phyloP scores from a whole-genome alignment of 139 green algal species.

The Desmodesmus armatus region DNA sequence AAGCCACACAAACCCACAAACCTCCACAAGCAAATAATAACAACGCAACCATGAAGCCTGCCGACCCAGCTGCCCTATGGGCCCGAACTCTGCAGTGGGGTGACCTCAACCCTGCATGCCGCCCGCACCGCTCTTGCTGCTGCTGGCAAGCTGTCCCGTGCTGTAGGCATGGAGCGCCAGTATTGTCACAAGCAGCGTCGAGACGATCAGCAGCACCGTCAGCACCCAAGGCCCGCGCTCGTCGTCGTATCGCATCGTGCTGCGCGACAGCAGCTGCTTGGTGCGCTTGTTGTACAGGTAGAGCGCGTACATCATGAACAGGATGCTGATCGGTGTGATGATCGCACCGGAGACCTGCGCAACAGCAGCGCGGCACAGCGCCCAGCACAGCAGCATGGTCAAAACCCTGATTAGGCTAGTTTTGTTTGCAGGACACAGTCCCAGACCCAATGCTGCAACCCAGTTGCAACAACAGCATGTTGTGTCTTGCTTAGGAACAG shows the following conservation, averaged over 20 bases:
- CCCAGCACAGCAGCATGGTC: not conserved
- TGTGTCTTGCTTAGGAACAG: not conserved
- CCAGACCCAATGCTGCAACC: not conserved
- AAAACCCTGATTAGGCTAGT: not conserved
- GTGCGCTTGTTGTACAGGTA: slow-evolving; percentile 78
- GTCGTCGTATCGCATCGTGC: slow-evolving; percentile 80
- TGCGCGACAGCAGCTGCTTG: slow-evolving; percentile 61
- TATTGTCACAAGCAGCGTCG: not conserved
- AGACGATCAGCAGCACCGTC: slow-evolving; percentile 64
- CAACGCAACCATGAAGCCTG: no score
- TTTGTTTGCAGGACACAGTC: not conserved
- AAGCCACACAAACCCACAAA: no score
- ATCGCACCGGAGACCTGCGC: slow-evolving; percentile 78
- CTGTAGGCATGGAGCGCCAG: not conserved
- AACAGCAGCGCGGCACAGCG: not conserved
- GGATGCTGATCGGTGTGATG: slow-evolving; percentile 77
- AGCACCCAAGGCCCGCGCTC: slow-evolving; percentile 78
- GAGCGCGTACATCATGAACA: slow-evolving; percentile 85
- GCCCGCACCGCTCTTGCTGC: no score
- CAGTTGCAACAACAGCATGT: not conserved
- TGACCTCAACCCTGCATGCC: no score
- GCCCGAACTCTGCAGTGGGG: no score
- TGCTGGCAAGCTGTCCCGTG: no score
- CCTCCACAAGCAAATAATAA: no score
- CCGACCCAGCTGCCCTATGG: no score